Percentiles rank a stretch among this genome's conserved stretches.
Evolutionary conservation across 1,139 yeast genomes (phyloP).

Genomic region (Taiozyma sp.): DNA sequence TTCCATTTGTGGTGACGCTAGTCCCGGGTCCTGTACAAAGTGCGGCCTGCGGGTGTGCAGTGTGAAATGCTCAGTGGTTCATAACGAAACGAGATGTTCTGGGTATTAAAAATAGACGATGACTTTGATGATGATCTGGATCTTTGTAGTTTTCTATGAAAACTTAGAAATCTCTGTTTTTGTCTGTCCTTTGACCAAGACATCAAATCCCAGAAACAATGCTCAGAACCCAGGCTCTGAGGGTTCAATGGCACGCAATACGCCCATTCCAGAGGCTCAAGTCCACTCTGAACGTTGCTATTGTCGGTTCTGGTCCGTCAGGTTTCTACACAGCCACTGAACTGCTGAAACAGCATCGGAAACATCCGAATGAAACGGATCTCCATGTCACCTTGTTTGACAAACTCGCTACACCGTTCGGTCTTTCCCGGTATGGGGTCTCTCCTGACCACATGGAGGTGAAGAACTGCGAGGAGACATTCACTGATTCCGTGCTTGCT

Average conservation of each 20-base stretch:
- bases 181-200: neutral
- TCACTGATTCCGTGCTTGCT: slow-evolving; percentile 43
- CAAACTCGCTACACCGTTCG: slow-evolving; percentile 83
- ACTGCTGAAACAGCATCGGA: slow-evolving; percentile 46
- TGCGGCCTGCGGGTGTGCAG: slow-evolving; percentile 35
- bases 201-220: neutral
- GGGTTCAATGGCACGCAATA: neutral
- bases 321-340: slow-evolving; percentile 89
- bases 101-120: slow-evolving; percentile 10
- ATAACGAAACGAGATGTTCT: slow-evolving; percentile 36
- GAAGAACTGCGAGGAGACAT: slow-evolving; percentile 79
- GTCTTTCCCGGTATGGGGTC: slow-evolving; percentile 90
- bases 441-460: slow-evolving; percentile 99
- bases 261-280: neutral
- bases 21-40: slow-evolving; percentile 33
- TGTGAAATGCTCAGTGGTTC: slow-evolving; percentile 33
- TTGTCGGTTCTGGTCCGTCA: slow-evolving; percentile 95
- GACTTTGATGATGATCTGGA: neutral
- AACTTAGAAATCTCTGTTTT: neutral
- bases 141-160: neutral
- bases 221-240: neutral
- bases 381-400: slow-evolving; percentile 65
- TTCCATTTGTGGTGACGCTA: slow-evolving; percentile 37
- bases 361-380: slow-evolving; percentile 10
- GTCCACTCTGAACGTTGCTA: slow-evolving; percentile 31